Evolutionary conservation across 768 basidiomycete genomes (phyloP).

Genomic region (Hebeloma cylindrosporum): DNA sequence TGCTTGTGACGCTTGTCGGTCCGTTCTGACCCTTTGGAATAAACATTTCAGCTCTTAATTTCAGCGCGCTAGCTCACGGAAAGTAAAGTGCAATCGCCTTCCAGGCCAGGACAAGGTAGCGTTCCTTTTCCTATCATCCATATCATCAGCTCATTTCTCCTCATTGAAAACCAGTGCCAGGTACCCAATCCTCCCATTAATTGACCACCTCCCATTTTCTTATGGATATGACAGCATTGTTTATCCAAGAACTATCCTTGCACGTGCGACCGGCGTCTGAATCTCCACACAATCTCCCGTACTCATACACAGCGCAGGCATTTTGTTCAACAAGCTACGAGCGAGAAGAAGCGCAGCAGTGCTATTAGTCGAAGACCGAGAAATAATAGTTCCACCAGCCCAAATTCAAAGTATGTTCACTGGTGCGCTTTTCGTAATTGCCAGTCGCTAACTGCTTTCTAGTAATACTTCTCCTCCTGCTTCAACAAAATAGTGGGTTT

Average conservation of each 20-base stretch:
- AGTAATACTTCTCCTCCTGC: conserved; percentile 35
- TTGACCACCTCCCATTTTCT: conserved; percentile 14
- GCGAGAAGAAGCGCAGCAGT: conserved; percentile 74
- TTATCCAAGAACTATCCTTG: conserved; percentile 86
- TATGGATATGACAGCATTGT: conserved; percentile 60
- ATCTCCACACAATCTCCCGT: conserved; percentile 10
- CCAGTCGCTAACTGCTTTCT: conserved; percentile 10
- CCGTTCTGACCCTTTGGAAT: conserved; percentile 13
- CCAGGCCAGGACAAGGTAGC: conserved; percentile 80
- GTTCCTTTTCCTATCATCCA: conserved; percentile 17
- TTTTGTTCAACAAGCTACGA: conserved; percentile 80
- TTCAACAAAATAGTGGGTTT: conserved; percentile 40
- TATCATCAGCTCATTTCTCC: conserved; percentile 2
- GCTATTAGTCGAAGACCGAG: conserved; percentile 63
- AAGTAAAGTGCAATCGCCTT: conserved; percentile 85
- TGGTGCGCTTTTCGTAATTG: conserved; percentile 6
- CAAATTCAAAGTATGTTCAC: conserved; percentile 43
- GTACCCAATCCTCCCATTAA: conserved; percentile 35
- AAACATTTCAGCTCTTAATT: conserved; percentile 3
- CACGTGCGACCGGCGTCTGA: conserved; percentile 61
- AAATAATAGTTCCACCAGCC: conserved; percentile 48
- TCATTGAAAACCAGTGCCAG: conserved; percentile 53
- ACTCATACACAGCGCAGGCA: conserved; percentile 45
- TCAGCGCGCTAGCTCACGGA: conserved; percentile 59
- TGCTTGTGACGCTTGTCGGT: conserved; percentile 93